phyloP scores from a whole-genome alignment of 192 early-diverging fungal species.

The Gonapodya prolifera region DNA sequence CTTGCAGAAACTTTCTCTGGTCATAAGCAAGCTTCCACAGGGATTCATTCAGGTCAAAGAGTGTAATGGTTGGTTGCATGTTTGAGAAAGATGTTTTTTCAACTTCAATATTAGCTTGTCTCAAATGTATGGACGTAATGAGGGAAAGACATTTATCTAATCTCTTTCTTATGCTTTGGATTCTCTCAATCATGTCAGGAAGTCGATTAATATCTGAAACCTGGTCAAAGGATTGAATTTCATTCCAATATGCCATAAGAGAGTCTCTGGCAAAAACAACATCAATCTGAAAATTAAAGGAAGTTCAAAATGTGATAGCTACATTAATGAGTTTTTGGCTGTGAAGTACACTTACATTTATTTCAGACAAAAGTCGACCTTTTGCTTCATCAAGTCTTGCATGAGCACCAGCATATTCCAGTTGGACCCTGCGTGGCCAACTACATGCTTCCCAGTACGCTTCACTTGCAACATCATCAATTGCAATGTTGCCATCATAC shows the following conservation, averaged over 20 bases:
- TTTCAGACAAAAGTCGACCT: constrained; percentile 7
- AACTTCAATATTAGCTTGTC: constrained; percentile 10
- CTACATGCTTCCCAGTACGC: constrained; percentile 24
- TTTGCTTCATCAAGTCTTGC: constrained; percentile 9
- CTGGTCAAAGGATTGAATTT: constrained; percentile 13
- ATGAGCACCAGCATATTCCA: constrained; percentile 7
- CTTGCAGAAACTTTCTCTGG: not conserved
- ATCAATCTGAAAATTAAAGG: constrained; percentile 14
- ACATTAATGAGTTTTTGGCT: too few relatives aligned
- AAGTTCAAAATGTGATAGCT: constrained; percentile 9
- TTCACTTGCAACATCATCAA: constrained; percentile 16
- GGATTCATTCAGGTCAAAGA: constrained; percentile 14
- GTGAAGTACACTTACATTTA: not conserved
- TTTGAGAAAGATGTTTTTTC: constrained; percentile 6
- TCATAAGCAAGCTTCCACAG: constrained; percentile 21
- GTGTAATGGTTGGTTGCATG: not conserved
- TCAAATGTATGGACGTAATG: constrained; percentile 6
- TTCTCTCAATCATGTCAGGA: constrained; percentile 7
- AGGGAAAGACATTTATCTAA: constrained; percentile 12
- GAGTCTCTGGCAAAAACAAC: constrained; percentile 10
- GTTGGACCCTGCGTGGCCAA: constrained; percentile 18
- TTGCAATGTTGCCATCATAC: constrained; percentile 17
- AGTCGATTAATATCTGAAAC: constrained; percentile 2
- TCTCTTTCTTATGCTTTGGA: constrained; percentile 11
- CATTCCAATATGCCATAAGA: constrained; percentile 11